phyloP scores from a whole-genome alignment of 2,329 filamentous ascomycete species.

The Pseudopithomyces maydicus region DNA sequence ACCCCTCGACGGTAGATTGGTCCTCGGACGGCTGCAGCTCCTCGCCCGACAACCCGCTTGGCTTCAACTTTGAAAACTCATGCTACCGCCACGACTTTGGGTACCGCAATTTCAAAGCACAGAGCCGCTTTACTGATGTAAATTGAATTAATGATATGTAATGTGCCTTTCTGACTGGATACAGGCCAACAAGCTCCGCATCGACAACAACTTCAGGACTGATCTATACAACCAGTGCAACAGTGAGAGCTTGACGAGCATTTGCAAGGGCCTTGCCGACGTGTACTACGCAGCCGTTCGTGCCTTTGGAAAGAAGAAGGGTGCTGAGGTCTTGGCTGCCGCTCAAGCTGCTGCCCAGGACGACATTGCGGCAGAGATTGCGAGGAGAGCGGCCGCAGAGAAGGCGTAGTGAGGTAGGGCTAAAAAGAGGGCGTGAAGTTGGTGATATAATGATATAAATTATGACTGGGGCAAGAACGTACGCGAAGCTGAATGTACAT shows the following conservation, averaged over 20 bases:
- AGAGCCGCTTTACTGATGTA: constrained; percentile 50
- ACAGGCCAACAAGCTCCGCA: constrained; percentile 43
- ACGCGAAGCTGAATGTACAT: no score
- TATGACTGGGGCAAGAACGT: no score
- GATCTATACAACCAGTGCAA: constrained; percentile 42
- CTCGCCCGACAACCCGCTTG: constrained; percentile 39
- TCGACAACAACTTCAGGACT: constrained; percentile 58
- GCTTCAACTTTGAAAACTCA: constrained; percentile 36
- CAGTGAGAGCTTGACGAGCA: constrained; percentile 16
- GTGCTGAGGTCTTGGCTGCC: neutral
- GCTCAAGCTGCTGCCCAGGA: neutral
- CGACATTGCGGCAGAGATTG: neutral
- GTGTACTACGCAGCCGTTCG: constrained; percentile 42
- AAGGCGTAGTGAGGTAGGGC: neutral
- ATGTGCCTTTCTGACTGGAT: neutral
- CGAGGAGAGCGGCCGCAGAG: neutral
- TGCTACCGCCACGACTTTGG: constrained; percentile 62
- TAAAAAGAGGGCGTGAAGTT: neutral
- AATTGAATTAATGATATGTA: neutral
- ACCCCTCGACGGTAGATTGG: constrained; percentile 49
- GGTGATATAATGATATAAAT: neutral
- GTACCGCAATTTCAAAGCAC: constrained; percentile 56
- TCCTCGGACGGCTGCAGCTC: constrained; percentile 42
- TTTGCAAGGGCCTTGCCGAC: constrained; percentile 35
- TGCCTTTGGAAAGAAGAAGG: constrained; percentile 21